Base-by-base conservation (phyloP, 2,329 filamentous ascomycete species). In the Saccharata proteae region DNA sequence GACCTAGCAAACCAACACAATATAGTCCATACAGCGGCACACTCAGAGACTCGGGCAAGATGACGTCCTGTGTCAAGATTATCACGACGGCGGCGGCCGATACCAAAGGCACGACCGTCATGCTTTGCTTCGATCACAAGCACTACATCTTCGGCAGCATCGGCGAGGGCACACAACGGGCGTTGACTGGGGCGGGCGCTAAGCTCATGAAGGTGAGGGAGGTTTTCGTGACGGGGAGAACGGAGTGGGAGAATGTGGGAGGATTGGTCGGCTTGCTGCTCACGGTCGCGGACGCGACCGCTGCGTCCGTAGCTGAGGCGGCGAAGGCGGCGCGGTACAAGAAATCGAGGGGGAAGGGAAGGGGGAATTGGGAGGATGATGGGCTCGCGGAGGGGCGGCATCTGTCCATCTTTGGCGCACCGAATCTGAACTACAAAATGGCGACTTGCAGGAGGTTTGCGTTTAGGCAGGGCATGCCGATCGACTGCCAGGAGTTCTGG, bases 381-480 rank as follows among this genome's bases (percentile, higher is more conserved):
- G 18, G 18, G n/a, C 16, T 29, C 16, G 26, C 16, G 3, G 20
- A 36, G 3, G 48, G 34, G 42, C 54, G 40, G 3, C 42, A 39
- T 29, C 48, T 53, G 36, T 51, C 67, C n/a, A 62, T 96, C 9
- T 80, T 92, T 49, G 86, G 82, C 3, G 75, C 78, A 4, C 74
- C 74, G 30, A 96, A 96, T 49, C 56, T 96, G 33, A 71, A 75
- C 26, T 79, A 94, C 48, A 67, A 74, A 5, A 56, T 98, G 35
- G 86, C 84, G n/a, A 82, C 85, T 1, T 77, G 80, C 11, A 71
- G 90, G 26, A 65, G 77, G 18, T 93, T 93, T 54, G 74, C 96
- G 29, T 88, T 94, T 45, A 71, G 90, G 21, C 85, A 82, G 44
- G 78, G 82, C 1, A 68, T 93, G 49, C 78, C 79, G 0, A 58